Base-by-base conservation (phyloP, 2,329 filamentous ascomycete genomes). In the Rutstroemia sp. region DNA sequence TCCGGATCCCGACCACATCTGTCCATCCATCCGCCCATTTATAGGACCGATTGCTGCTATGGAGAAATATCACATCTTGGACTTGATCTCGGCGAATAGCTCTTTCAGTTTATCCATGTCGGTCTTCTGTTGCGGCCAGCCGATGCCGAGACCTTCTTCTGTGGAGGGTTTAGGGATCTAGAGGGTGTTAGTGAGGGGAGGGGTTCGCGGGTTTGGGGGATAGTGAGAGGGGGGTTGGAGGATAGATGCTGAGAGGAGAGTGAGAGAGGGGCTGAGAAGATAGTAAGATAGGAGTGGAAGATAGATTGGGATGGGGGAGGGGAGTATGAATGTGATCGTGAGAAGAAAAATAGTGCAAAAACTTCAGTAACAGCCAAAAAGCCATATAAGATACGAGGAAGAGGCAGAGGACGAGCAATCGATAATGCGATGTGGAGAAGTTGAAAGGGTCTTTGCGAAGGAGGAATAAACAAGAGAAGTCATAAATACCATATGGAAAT, bases 151-250 rank as follows among this genome's bases (percentile, higher is more conserved):
- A 6, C 94, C 94, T 71, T 97, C 88, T 38, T 77, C 69, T 66
- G 85, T 77, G 67, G 90, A 95, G 52, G 94, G 92, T 79, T 99
- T 99, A 38, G 94, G 94, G 61, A 99, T 99, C 87, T 90, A 38
- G 14, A n/a, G n/a, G 10, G 12, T 46, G 19, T 46, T 46, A 46
- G 42, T 46, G 18, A 21, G 18, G n/a, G 18, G 16, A 21, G 16
- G 1, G 5, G 12, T 46, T 19, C 39, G 5, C 14, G 9, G 8
- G 16, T 7, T 18, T 3, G 10, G n/a, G 18, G 12, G 16, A 14
- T 12, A 12, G 30, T 4, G 9, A 34, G 30, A 27, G 25, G 7
- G 25, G 7, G 30, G 10, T 16, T n/a, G 39, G 39, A n/a, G 16
- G 39, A 42, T 42, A n/a, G 16, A 14, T 5, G 18, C n/a, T n/a